phyloP scores from a whole-genome alignment of 306 rosid species.

The Cicer chorassanicum region DNA sequence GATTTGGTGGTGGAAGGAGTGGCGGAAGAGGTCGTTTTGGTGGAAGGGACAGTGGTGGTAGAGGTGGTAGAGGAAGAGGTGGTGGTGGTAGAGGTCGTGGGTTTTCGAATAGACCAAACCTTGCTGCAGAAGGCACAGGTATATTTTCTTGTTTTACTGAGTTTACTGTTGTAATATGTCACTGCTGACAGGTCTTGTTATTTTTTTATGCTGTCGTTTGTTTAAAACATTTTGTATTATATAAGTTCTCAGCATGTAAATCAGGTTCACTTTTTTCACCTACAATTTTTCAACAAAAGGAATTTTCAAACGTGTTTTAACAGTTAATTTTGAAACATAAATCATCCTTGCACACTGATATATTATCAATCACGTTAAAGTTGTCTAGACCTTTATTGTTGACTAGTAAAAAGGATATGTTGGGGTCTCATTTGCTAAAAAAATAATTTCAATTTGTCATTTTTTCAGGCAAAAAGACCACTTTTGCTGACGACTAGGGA shows the following conservation, averaged over 20 bases:
- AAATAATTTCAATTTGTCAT: not conserved
- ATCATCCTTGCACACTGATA: too few relatives aligned
- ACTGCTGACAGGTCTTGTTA: too few relatives aligned
- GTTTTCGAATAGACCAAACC: constrained; percentile 41
- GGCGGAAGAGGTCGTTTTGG: constrained; percentile 17
- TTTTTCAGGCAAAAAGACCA: constrained; percentile 43
- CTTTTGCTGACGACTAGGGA: constrained; percentile 42
- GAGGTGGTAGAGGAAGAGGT: constrained; percentile 47
- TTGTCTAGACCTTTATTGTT: too few relatives aligned
- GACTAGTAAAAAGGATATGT: too few relatives aligned
- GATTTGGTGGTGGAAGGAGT: constrained; percentile 11
- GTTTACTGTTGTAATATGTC: too few relatives aligned
- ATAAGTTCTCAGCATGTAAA: too few relatives aligned
- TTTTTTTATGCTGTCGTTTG: too few relatives aligned
- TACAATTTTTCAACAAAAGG: too few relatives aligned
- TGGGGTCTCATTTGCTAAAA: not conserved
- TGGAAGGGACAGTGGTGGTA: not conserved
- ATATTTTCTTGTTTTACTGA: not conserved
- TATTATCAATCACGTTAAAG: too few relatives aligned
- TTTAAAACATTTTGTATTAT: too few relatives aligned
- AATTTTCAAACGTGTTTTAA: not conserved
- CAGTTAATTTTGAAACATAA: too few relatives aligned
- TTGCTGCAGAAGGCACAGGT: constrained; percentile 54
- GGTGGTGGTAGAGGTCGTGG: constrained; percentile 50
- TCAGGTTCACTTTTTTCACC: too few relatives aligned